Percentiles rank a stretch among this genome's conserved stretches.
Conservation (phyloP, 345 rosid genomes). For the Arabis alpina region DNA sequence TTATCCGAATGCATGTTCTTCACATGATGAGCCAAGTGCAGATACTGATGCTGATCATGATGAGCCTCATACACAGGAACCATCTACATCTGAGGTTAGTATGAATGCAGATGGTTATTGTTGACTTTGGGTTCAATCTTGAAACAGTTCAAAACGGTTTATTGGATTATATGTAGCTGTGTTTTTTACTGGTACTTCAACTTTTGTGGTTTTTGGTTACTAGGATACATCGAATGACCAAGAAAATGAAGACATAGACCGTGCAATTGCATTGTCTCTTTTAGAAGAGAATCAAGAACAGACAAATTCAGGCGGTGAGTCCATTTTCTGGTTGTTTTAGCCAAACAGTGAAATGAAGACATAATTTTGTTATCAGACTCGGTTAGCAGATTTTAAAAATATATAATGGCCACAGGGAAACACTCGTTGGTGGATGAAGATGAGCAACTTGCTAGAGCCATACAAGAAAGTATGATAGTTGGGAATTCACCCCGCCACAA, state of each 20-base stretch:
- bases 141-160: neutral
- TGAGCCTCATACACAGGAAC: constrained; percentile 44
- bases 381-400: neutral
- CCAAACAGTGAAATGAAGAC: neutral
- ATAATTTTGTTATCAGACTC: constrained; percentile 2
- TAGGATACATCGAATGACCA: constrained; percentile 60
- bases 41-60: constrained; percentile 41
- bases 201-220: neutral
- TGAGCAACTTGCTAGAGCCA: constrained; percentile 90
- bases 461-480: constrained; percentile 79
- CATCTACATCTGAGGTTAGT: constrained; percentile 77
- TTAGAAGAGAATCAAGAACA: constrained; percentile 64
- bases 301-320: constrained; percentile 56
- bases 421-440: constrained; percentile 73
- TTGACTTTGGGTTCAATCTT: neutral
- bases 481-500: constrained; percentile 58
- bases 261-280: constrained; percentile 84
- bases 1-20: constrained; percentile 37
- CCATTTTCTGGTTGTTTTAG: neutral
- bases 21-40: constrained; percentile 36
- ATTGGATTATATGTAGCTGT: constrained; percentile 1
- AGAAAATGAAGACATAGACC: constrained; percentile 79
- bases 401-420: constrained; percentile 49
- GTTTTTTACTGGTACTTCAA: constrained; percentile 13
- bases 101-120: neutral